Evolutionary conservation across 1,284 basidiomycete species (phyloP).

Genomic region (Ceratobasidium sp.): DNA sequence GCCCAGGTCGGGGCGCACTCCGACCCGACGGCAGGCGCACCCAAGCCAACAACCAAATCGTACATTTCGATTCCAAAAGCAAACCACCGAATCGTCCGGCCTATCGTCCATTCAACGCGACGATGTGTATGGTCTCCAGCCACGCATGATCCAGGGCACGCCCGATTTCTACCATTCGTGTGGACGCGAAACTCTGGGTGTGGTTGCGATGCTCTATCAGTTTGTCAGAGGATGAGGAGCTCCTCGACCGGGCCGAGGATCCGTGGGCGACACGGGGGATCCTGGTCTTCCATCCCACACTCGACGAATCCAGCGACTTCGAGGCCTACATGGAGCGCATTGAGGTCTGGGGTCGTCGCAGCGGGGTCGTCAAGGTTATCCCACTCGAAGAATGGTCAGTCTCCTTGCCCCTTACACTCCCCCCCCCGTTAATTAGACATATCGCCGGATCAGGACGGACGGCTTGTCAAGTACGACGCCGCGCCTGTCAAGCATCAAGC

Average conservation of each 20-base stretch:
- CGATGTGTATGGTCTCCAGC: slow-evolving; percentile 97
- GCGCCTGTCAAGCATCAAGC: slow-evolving; percentile 74
- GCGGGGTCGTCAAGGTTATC: slow-evolving; percentile 93
- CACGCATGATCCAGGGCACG: slow-evolving; percentile 99
- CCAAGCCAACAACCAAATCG: slow-evolving; percentile 89
- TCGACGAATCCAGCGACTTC: slow-evolving; percentile 89
- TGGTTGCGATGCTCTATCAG: no score
- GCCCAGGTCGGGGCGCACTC: slow-evolving; percentile 73
- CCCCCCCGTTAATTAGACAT: slow-evolving; percentile 6
- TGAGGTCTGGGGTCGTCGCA: slow-evolving; percentile 86
- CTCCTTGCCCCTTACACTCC: not conserved
- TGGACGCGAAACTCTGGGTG: slow-evolving; percentile 90
- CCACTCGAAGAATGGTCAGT: slow-evolving; percentile 92
- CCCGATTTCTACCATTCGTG: slow-evolving; percentile 99
- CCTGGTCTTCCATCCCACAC: slow-evolving; percentile 91
- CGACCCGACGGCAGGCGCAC: slow-evolving; percentile 83
- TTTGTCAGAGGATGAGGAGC: no score
- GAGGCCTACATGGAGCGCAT: slow-evolving; percentile 86
- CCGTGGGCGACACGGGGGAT: slow-evolving; percentile 87
- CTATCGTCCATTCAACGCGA: slow-evolving; percentile 93
- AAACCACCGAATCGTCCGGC: slow-evolving; percentile 66
- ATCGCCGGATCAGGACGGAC: slow-evolving; percentile 65
- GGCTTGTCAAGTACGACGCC: slow-evolving; percentile 74
- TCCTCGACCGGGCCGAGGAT: slow-evolving; percentile 84
- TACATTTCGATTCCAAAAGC: slow-evolving; percentile 73